A percentile compares a stretch with the other conserved stretches of the same genome.
These are phyloP conservation scores for Draba incana DNA, from an alignment of 345 rosid species.

Conservation along the genomic window DNA sequence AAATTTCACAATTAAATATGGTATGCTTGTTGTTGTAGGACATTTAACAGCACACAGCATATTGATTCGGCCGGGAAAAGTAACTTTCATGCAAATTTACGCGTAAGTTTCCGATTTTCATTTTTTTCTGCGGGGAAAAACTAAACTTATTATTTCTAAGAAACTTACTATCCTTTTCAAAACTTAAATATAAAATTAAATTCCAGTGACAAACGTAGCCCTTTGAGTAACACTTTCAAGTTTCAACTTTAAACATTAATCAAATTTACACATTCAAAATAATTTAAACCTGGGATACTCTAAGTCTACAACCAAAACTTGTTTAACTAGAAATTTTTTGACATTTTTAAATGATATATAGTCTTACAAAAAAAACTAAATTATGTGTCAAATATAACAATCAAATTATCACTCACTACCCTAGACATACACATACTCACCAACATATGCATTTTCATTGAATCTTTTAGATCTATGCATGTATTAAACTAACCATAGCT, in stretches of 20 bases:
- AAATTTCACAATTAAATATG: too few species aligned
- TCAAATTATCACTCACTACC: background rate
- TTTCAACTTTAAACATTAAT: background rate
- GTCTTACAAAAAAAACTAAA: background rate
- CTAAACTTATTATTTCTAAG: background rate
- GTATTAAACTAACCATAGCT: conserved; percentile 9
- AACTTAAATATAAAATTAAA: background rate
- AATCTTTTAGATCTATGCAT: conserved; percentile 16
- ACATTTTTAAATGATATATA: background rate
- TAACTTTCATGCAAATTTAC: conserved; percentile 23
- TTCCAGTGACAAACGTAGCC: conserved; percentile 7
- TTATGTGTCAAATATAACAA: background rate
- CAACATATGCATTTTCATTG: conserved; percentile 5
- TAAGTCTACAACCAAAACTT: background rate
- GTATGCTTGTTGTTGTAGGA: too few species aligned
- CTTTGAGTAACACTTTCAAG: background rate
- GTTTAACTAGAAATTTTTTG: too few species aligned
- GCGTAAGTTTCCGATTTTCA: background rate
- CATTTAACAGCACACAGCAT: background rate
- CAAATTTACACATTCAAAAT: background rate
- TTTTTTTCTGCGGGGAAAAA: background rate
- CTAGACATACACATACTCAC: too few species aligned
- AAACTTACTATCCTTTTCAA: conserved; percentile 1
- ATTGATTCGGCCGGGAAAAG: background rate
- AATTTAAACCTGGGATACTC: background rate